phyloP scores from a whole-genome alignment of 106 monocot genomes.

The Triglochin maritima region DNA sequence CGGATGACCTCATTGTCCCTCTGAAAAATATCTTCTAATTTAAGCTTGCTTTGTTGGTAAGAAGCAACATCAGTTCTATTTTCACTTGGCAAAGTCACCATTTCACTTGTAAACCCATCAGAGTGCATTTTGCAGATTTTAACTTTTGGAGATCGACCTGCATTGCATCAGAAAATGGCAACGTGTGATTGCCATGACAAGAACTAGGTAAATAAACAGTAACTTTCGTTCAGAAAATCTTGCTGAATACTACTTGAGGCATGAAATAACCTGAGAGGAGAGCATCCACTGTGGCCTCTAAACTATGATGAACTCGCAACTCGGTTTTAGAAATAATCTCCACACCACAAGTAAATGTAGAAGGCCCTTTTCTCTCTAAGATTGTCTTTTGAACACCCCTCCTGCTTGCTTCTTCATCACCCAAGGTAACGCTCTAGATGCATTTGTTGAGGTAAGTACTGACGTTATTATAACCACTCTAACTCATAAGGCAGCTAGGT shows the following conservation, averaged over 20 bases:
- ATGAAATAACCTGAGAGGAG: slow-evolving; percentile 62
- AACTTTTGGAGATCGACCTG: slow-evolving; percentile 49
- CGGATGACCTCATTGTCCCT: slow-evolving; percentile 10
- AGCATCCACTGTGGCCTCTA: slow-evolving; percentile 81
- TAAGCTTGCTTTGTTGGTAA: slow-evolving; percentile 5
- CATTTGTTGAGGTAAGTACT: not conserved
- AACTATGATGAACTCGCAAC: slow-evolving; percentile 54
- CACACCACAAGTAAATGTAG: slow-evolving; percentile 71
- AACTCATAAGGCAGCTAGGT: too few species aligned
- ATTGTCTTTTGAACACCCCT: slow-evolving; percentile 80
- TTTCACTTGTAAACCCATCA: slow-evolving; percentile 20
- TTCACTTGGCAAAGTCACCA: slow-evolving; percentile 10
- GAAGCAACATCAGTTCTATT: slow-evolving; percentile 1
- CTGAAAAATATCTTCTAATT: slow-evolving; percentile 18
- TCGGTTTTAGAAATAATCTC: slow-evolving; percentile 87
- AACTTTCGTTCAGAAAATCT: not conserved
- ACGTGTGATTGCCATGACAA: not conserved
- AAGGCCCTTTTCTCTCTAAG: slow-evolving; percentile 77
- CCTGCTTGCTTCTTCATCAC: slow-evolving; percentile 84
- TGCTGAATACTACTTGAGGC: not conserved
- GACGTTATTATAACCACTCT: too few species aligned
- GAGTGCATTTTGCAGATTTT: slow-evolving; percentile 42
- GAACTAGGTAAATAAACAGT: not conserved
- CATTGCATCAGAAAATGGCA: not conserved
- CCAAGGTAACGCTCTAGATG: slow-evolving; percentile 75